Evolutionary conservation across 805 yeast species (phyloP), one percentile per base, ranked within the genome.

Genomic region (Ogataea trehalophila): DNA sequence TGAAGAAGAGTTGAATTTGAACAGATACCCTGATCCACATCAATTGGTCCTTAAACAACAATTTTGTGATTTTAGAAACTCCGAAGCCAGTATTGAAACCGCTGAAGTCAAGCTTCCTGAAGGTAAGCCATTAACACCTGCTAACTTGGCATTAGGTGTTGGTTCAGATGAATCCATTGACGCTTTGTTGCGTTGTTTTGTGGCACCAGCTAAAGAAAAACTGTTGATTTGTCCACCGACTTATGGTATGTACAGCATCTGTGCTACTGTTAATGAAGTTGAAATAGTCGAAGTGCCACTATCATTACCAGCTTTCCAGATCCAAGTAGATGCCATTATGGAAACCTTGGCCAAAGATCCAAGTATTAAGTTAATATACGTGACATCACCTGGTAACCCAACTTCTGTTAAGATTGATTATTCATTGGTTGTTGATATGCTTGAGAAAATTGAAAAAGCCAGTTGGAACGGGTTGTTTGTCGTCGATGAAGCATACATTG

Each of bases 151-250:
- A 62, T 74, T 94, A 33, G 99, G 99, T 39, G 99, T 94, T 13
- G 99, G 99, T 1, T 91, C 97, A 1, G 99, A 94, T 66, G 99
- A 94, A 67, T 81, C 94, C 59, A 90, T 94, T 50, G 99, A 94
- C 63, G 77, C 94, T 37, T 68, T 92, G 46, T 83, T 94, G 52
- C 74, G 99, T 58, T 87, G 95, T 46, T 77, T 85, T 45, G 87
- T 97, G 60, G 71, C 67, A 5, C 99, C 99, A 2, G 87, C 86
- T 2, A 74, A 72, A 53, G 97, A 91, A 50, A 92, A 89, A 63
- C 68, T 94, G 61, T 69, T 94, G 56, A 80, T 81, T 1, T 83
- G 96, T 65, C 97, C 98, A 3, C 98, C 99, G 39, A 94, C 99
- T 0, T 94, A 94, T 62, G 97, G 98, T 6, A 94, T 94, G 99